Base-by-base conservation (phyloP, 306 rosid species). In the Astragalus glycyphyllos region DNA sequence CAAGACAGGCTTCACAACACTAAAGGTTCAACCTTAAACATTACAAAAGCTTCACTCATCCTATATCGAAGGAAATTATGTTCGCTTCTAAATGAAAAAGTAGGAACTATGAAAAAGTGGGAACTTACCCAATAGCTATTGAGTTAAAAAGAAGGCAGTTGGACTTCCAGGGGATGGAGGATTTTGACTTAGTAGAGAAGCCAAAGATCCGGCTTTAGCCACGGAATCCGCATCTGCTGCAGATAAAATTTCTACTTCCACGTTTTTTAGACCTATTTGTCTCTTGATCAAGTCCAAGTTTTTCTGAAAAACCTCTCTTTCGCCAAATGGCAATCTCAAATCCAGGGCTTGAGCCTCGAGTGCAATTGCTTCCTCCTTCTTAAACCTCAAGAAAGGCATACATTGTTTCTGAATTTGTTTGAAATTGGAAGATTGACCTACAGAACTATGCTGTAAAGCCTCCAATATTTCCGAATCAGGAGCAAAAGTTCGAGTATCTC, bases 151-250 rank as follows among this genome's bases (percentile, higher is more conserved):
- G 74, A 92, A 82, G 60, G 97, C 93, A 65, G 97, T 90, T 6
- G 96, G 98, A 73, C 62, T 88, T 79, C 98, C 96, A 15, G 98
- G 98, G 47, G 89, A 78, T 15, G 98, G 96, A 76, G 93, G 96
- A 84, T 86, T 92, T 77, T 85, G 90, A 11, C 73, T 69, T 59
- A 92, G 65, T 40, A 86, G 69, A 73, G 86, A 72, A 75, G 66
- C 86, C 67, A 79, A 71, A 63, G 89, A 6, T 68, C 98, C 97
- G 11, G 96, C 96, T 81, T 56, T 90, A 20, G 84, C 86, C 53
- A 68, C 50, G 75, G 88, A 87, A 73, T 70, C 84, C 11, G 85
- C 67, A 59, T 88, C 86, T 5, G 85, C 77, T 16, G 81, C 87
- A 63, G 91, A 84, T 77, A 86, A 68, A 77, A 92, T 80, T 53